Conservation (phyloP, 768 basidiomycete species). For the Tulasnella sp. region DNA sequence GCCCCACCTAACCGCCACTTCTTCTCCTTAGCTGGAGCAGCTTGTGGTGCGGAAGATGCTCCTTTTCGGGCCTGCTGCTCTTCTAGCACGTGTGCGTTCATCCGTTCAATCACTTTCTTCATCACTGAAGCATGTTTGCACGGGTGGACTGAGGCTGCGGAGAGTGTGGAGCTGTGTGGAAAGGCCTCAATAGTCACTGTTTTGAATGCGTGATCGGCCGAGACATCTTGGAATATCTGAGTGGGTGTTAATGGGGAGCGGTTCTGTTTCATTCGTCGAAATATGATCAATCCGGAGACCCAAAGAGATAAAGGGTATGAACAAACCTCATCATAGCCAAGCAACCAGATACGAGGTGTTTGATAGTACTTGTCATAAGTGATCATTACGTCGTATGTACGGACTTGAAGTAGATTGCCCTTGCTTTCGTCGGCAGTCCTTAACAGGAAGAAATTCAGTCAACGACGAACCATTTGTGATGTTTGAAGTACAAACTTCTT, state of each 20-base stretch:
- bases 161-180: constrained; percentile 78
- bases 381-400: constrained; percentile 99
- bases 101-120: constrained; percentile 99
- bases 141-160: constrained; percentile 89
- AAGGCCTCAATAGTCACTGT: constrained; percentile 98
- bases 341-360: constrained; percentile 93
- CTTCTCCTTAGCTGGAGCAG: constrained; percentile 28
- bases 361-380: constrained; percentile 99
- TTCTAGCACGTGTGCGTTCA: constrained; percentile 80
- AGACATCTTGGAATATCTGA: constrained; percentile 95
- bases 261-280: constrained; percentile 61
- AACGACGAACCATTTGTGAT: neutral
- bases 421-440: constrained; percentile 48
- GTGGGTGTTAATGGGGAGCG: constrained; percentile 73
- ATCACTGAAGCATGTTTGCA: constrained; percentile 98
- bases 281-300: too few relatives aligned
- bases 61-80: constrained; percentile 70
- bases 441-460: neutral
- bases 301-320: too few relatives aligned
- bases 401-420: constrained; percentile 81
- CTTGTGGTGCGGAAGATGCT: neutral
- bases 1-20: constrained; percentile 61
- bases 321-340: constrained; percentile 89
- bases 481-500: neutral
- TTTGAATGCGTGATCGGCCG: constrained; percentile 93